phyloP scores from a whole-genome alignment of 2,329 filamentous ascomycete species.

The Diaporthe aspalathi region DNA sequence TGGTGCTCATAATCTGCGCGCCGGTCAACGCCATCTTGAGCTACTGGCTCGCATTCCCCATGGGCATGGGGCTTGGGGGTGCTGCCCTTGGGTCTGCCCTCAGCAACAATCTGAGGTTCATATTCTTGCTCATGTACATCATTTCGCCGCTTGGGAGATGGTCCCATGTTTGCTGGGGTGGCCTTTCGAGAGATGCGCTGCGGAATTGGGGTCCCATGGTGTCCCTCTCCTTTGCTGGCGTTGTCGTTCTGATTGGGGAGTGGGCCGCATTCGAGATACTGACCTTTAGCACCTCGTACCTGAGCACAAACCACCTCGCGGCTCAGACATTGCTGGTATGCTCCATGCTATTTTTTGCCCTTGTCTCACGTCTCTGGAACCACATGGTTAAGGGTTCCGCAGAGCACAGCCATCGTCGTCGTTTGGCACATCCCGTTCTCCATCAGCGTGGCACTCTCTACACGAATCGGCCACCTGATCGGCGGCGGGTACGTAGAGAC shows the following conservation, averaged over 20 bases:
- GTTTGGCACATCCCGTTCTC: slow-evolving; percentile 58
- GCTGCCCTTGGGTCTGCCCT: slow-evolving; percentile 62
- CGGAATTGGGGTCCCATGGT: slow-evolving; percentile 53
- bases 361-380: not conserved
- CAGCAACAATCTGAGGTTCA: slow-evolving; percentile 60
- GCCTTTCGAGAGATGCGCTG: slow-evolving; percentile 50
- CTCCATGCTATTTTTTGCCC: not conserved
- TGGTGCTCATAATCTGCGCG: slow-evolving; percentile 58
- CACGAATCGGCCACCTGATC: slow-evolving; percentile 56
- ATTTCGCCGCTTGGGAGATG: slow-evolving; percentile 53
- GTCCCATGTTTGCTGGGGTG: slow-evolving; percentile 58
- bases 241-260: slow-evolving; percentile 54
- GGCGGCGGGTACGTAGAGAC: slow-evolving; percentile 50
- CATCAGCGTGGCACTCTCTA: slow-evolving; percentile 55
- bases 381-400: not conserved
- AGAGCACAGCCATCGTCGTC: slow-evolving; percentile 53
- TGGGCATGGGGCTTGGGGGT: slow-evolving; percentile 60
- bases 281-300: slow-evolving; percentile 57
- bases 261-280: slow-evolving; percentile 58
- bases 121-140: slow-evolving; percentile 60
- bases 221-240: slow-evolving; percentile 53
- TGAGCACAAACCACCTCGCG: slow-evolving; percentile 56
- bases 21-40: slow-evolving; percentile 61
- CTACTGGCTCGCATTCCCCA: slow-evolving; percentile 58
- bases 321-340: slow-evolving; percentile 53